A percentile compares a stretch with the other conserved stretches of the same genome.
Conservation (phyloP, 2,329 filamentous ascomycete species). For the Penicillium digitatum region DNA sequence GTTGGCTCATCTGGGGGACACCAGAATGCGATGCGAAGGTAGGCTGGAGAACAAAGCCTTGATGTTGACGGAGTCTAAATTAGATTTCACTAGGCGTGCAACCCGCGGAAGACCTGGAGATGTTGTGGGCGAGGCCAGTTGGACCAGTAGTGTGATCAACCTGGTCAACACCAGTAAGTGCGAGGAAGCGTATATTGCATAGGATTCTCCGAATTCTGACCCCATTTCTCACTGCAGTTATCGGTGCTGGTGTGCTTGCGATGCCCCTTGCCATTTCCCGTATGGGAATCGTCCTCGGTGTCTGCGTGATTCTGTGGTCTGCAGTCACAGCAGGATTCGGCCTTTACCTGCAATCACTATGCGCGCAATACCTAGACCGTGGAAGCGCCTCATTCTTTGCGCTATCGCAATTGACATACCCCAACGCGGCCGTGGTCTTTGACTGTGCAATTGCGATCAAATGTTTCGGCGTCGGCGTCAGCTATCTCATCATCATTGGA, state of each 20-base stretch:
- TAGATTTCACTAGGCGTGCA: constrained; percentile 26
- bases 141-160: constrained; percentile 89
- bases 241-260: constrained; percentile 89
- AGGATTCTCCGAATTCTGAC: constrained; percentile 11
- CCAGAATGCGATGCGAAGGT: neutral
- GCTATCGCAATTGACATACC: constrained; percentile 94
- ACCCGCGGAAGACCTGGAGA: constrained; percentile 66
- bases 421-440: constrained; percentile 91
- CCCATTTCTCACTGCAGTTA: constrained; percentile 53
- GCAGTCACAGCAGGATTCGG: constrained; percentile 85
- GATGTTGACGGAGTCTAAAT: neutral
- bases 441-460: constrained; percentile 95
- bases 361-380: constrained; percentile 86
- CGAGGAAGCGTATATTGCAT: constrained; percentile 31
- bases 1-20: constrained; percentile 21
- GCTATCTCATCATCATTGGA: constrained; percentile 97
- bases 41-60: neutral
- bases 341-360: constrained; percentile 89
- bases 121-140: constrained; percentile 70
- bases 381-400: constrained; percentile 91
- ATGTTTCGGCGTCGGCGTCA: constrained; percentile 95
- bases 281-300: constrained; percentile 85
- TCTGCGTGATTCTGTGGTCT: constrained; percentile 84
- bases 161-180: constrained; percentile 83
- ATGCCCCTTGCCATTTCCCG: constrained; percentile 95